Conservation (phyloP, 345 rosid genomes). For the Salix arbutifolia region DNA sequence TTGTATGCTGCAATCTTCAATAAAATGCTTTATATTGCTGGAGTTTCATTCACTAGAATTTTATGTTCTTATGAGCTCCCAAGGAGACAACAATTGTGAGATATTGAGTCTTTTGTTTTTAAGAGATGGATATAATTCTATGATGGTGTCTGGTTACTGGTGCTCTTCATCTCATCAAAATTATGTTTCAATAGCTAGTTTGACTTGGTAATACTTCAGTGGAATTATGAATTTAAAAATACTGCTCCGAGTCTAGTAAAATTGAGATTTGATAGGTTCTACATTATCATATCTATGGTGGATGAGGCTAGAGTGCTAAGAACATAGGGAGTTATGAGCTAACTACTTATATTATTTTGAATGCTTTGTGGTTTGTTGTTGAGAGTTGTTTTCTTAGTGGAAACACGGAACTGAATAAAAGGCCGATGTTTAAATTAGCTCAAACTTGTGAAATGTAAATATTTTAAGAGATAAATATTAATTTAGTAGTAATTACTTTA, state of each 20-base stretch:
- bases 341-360: background rate
- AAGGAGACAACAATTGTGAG: background rate
- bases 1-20: background rate
- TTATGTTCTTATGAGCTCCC: background rate
- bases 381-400: background rate
- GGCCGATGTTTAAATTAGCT: too few species aligned
- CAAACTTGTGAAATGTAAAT: too few species aligned
- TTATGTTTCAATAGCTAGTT: background rate
- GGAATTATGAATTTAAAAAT: too few species aligned
- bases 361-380: background rate
- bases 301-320: background rate
- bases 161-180: background rate
- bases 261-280: background rate
- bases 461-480: too few species aligned
- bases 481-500: too few species aligned
- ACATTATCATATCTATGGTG: background rate
- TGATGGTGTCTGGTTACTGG: constrained; percentile 1
- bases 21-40: background rate
- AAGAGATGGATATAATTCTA: background rate
- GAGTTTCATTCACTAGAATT: background rate
- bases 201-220: background rate
- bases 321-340: too few species aligned
- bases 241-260: background rate
- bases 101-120: background rate
- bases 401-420: background rate